These are phyloP conservation scores for Calendula officinalis DNA, from an alignment of 129 eudicot genomes.

Conservation along the genomic window DNA sequence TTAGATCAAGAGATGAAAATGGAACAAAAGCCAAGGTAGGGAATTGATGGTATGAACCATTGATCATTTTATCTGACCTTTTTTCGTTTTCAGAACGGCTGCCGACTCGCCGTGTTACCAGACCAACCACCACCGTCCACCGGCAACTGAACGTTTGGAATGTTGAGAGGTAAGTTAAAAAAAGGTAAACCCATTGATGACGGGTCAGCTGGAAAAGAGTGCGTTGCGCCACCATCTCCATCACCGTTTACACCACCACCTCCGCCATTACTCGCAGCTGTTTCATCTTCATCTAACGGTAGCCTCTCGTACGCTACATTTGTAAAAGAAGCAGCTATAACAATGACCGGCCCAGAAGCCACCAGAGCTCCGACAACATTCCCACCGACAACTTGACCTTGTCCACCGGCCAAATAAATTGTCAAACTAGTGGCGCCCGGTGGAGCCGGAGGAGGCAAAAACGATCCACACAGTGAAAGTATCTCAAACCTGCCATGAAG, in stretches of 20 bases:
- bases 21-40: background rate
- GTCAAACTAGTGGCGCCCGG: constrained; percentile 86
- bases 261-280: constrained; percentile 37
- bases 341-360: constrained; percentile 78
- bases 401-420: constrained; percentile 82
- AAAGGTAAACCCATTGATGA: constrained; percentile 67
- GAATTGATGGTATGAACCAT: constrained; percentile 33
- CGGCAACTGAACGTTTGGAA: constrained; percentile 59
- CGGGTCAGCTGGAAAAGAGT: constrained; percentile 57
- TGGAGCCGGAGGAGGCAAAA: constrained; percentile 82
- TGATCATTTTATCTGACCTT: constrained; percentile 28
- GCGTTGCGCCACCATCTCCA: constrained; percentile 33
- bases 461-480: constrained; percentile 67
- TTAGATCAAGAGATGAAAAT: constrained; percentile 14
- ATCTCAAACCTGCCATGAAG: constrained; percentile 85
- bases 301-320: constrained; percentile 82
- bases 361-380: constrained; percentile 66
- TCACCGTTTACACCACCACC: constrained; percentile 23
- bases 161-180: constrained; percentile 58
- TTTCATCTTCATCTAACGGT: constrained; percentile 76
- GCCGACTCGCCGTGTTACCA: constrained; percentile 38
- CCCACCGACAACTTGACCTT: constrained; percentile 82
- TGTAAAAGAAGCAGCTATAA: constrained; percentile 72
- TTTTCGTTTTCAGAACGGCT: constrained; percentile 29
- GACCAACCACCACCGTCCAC: constrained; percentile 48